Conservation (phyloP, 257 asterid species). For the Forsythia suspensa region DNA sequence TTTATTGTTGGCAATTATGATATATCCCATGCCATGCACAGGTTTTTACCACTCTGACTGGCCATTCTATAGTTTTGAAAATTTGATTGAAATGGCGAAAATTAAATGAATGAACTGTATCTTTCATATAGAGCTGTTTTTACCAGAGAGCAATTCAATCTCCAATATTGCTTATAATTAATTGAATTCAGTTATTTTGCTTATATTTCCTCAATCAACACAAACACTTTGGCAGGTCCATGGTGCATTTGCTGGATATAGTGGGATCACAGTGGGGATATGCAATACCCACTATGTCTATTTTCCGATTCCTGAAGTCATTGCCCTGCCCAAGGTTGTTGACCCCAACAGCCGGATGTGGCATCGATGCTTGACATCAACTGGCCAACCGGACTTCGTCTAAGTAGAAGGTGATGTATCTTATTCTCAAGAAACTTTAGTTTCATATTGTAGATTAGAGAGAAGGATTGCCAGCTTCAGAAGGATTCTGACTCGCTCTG, state of each 20-base stretch:
- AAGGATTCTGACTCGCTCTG: conserved; percentile 9
- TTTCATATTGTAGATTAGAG: conserved; percentile 21
- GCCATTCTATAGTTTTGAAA: not conserved
- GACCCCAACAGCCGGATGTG: conserved; percentile 98
- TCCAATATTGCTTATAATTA: not conserved
- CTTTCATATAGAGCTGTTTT: not conserved
- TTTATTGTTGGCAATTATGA: not conserved
- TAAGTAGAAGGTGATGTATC: conserved; percentile 22
- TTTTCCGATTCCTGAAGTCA: conserved; percentile 91
- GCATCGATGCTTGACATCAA: conserved; percentile 99
- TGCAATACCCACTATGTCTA: conserved; percentile 94
- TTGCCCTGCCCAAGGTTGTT: conserved; percentile 60
- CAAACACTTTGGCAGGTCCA: conserved; percentile 65
- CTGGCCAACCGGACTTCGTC: conserved; percentile 93
- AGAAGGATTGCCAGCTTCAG: conserved; percentile 21
- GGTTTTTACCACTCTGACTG: not conserved
- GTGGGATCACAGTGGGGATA: conserved; percentile 93
- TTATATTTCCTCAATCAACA: not conserved
- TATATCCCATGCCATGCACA: not conserved
- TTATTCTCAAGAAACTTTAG: conserved; percentile 13
- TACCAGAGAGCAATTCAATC: not conserved
- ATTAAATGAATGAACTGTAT: not conserved
- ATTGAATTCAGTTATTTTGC: not conserved
- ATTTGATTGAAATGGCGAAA: not conserved
- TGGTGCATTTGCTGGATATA: conserved; percentile 96